Evolutionary conservation across 495 filamentous ascomycete genomes (phyloP), one percentile per base, ranked within the genome.

Genomic region (Penicillium chermesinum): DNA sequence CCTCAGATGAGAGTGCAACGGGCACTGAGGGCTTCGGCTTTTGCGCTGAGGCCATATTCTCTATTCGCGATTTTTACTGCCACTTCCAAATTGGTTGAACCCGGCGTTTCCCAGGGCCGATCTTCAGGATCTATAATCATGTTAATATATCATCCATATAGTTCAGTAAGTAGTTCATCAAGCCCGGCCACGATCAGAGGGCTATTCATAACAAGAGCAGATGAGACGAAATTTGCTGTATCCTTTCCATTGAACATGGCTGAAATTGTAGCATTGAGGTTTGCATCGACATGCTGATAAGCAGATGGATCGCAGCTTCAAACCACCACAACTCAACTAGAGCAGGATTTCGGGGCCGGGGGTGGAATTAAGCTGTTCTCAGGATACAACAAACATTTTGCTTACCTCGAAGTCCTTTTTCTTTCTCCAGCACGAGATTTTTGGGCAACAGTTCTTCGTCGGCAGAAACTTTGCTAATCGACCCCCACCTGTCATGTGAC

Each of bases 1-100:
- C 77, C 37, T 96, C 91, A 59, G 82, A 78, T 18, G 77, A 79
- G 47, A 91, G 70, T 37, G 69, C 48, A 16, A 69, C 48, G 21
- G 59, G 59, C 38, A 63, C 65, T 43, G 59, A 52, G 14, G 66
- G 57, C 55, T 35, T 55, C 50, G 46, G 12, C 10, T 30, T 30
- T 30, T 30, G 25, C 25, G 4, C 25, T 30, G 25, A 30, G 25
- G 25, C 4, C n/a, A n/a, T n/a, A n/a, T n/a, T n/a, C n/a, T n/a
- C n/a, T n/a, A n/a, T n/a, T n/a, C n/a, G n/a, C n/a, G n/a, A n/a
- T n/a, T n/a, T n/a, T n/a, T n/a, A n/a, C n/a, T n/a, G n/a, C n/a
- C n/a, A n/a, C n/a, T n/a, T n/a, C n/a, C n/a, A n/a, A n/a, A n/a
- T n/a, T n/a, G n/a, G n/a, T n/a, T n/a, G n/a, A n/a, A n/a, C n/a